These are phyloP conservation scores for Diplodia intermedia DNA, from an alignment of 2,329 filamentous ascomycete species.

Conservation along the genomic window DNA sequence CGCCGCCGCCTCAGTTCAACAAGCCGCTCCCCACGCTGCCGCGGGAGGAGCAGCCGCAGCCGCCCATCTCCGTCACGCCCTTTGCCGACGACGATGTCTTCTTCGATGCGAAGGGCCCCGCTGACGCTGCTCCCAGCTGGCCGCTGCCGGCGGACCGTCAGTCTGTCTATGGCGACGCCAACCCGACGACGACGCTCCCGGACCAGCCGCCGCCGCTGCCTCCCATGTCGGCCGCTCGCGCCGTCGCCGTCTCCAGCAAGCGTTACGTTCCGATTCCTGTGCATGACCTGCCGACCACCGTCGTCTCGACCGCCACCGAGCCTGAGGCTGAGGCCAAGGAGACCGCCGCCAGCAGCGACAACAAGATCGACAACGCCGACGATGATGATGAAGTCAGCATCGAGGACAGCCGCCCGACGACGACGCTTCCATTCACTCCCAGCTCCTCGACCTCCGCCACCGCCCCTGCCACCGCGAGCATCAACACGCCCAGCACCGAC, in stretches of 20 bases:
- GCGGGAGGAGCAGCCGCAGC: not conserved
- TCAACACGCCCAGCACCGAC: too few relatives aligned
- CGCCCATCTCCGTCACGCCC: not conserved
- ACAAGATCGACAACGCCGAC: too few relatives aligned
- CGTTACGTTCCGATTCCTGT: not conserved
- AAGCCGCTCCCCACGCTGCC: conserved; percentile 17
- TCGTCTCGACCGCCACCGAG: too few relatives aligned
- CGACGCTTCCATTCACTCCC: too few relatives aligned
- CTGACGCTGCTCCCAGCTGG: not conserved
- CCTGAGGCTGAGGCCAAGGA: not conserved
- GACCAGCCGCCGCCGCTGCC: not conserved
- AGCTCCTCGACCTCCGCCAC: not conserved
- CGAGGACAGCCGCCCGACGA: not conserved
- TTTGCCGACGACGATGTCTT: not conserved
- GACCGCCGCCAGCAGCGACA: not conserved
- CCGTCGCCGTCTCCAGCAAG: not conserved
- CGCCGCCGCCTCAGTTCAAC: not conserved
- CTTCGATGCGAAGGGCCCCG: not conserved
- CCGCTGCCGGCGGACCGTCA: not conserved
- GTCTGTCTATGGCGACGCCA: not conserved
- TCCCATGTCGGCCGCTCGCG: not conserved
- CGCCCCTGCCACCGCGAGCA: too few relatives aligned
- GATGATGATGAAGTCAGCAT: not conserved
- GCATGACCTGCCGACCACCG: not conserved
- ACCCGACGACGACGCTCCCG: not conserved